Conservation (phyloP, 257 asterid species). For the Nicotiana undulata region DNA sequence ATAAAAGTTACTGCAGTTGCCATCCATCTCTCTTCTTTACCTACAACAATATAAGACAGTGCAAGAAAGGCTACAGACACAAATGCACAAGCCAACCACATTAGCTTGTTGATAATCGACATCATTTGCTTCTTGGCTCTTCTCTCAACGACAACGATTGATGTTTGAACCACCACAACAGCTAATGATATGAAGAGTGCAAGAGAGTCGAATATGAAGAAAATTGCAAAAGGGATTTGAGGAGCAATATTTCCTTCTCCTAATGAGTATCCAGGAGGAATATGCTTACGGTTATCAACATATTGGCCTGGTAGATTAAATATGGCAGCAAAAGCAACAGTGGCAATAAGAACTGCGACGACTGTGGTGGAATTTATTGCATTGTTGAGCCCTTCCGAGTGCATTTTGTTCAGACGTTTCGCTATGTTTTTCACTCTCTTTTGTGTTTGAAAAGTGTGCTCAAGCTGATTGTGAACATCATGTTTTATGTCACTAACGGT, state of each 20-base stretch:
- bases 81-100: slow-evolving; percentile 77
- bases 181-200: slow-evolving; percentile 76
- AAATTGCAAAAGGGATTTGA: slow-evolving; percentile 34
- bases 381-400: slow-evolving; percentile 65
- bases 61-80: slow-evolving; percentile 57
- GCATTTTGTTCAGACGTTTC: slow-evolving; percentile 67
- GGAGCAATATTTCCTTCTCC: slow-evolving; percentile 70
- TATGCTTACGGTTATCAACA: slow-evolving; percentile 18
- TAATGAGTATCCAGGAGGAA: slow-evolving; percentile 25
- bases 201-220: slow-evolving; percentile 58
- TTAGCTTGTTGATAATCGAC: slow-evolving; percentile 70
- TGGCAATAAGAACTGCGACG: slow-evolving; percentile 78
- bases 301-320: slow-evolving; percentile 65
- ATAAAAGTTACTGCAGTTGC: slow-evolving; percentile 52
- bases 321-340: slow-evolving; percentile 74
- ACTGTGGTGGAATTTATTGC: slow-evolving; percentile 73
- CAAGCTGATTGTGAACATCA: slow-evolving; percentile 61
- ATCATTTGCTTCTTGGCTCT: slow-evolving; percentile 54
- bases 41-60: slow-evolving; percentile 49
- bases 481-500: slow-evolving; percentile 72
- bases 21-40: slow-evolving; percentile 47
- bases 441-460: slow-evolving; percentile 56
- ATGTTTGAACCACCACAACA: slow-evolving; percentile 77
- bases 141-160: slow-evolving; percentile 62
- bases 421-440: slow-evolving; percentile 45